Evolutionary conservation across 805 yeast species (phyloP).

Genomic region (Yamadazyma nakazawae): DNA sequence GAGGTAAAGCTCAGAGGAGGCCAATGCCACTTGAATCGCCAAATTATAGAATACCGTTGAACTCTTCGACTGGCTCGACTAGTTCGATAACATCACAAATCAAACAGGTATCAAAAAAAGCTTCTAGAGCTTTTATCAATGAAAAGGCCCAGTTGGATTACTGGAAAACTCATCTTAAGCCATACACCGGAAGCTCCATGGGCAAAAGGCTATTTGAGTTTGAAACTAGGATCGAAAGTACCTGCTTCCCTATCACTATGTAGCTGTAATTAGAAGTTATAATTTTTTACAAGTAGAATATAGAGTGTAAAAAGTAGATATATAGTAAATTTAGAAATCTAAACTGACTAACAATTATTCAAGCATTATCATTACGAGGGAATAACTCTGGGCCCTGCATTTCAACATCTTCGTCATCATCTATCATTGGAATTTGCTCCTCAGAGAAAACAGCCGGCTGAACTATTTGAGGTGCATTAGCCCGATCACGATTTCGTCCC

Average conservation of each 20-base stretch:
- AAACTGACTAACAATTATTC: neutral
- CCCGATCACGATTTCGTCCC: neutral
- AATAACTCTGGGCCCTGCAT: constrained; percentile 27
- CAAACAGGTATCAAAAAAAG: neutral
- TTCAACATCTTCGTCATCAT: constrained; percentile 31
- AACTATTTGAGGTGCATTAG: constrained; percentile 38
- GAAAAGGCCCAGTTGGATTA: neutral
- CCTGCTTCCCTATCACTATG: neutral
- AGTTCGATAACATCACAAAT: neutral
- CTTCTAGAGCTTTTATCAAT: neutral
- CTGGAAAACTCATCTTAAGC: neutral
- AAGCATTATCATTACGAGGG: constrained; percentile 15
- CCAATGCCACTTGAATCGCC: neutral
- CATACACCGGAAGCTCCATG: neutral
- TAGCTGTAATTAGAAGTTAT: neutral
- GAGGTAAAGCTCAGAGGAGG: neutral
- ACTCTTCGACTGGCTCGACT: neutral
- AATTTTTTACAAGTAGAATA: neutral
- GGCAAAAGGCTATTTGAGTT: neutral
- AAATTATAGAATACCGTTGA: neutral
- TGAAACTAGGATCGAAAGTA: neutral
- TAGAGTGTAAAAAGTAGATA: neutral
- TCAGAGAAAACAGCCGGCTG: constrained; percentile 42
- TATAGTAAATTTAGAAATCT: neutral
- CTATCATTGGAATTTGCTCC: constrained; percentile 19